Evolutionary conservation across 331 rosid species (phyloP), one percentile per base, ranked within the genome.

Genomic region (Phaseolus coccineus): DNA sequence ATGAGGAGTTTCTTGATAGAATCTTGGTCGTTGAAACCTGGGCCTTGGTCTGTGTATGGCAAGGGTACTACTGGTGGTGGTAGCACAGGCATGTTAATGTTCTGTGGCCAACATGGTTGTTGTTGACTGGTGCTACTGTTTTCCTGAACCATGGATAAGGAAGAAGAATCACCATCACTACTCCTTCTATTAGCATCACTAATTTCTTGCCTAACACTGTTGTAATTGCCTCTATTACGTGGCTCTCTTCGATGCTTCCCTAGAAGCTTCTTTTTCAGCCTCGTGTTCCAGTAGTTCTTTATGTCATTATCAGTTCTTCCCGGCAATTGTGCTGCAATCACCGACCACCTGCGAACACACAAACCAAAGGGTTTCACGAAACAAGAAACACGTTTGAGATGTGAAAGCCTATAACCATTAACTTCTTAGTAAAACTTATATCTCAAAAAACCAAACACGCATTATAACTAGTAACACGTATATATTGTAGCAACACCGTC

Each of bases 271-370:
- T 92, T 94, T 80, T 92, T 94, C 85, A 94, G 87, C 88, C 89
- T 94, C 4, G 98, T 94, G 88, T 94, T 94, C 98, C 98, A 94
- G 71, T 94, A 94, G 80, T 94, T 94, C 90, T 94, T 94, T 80
- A 94, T 94, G 76, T 94, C 98, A 50, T 94, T 94, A 46, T 94
- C 98, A 0, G 98, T 94, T 87, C 98, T 83, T 72, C 97, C 98
- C 0, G 97, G 98, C 39, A 94, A 84, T 79, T 94, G 98, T 61
- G 98, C 96, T 31, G 98, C 98, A 47, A 94, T 94, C 24, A 94
- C 88, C 42, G 98, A 94, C 98, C 98, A 94, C 89, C 97, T 94
- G 55, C 55, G 31, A 19, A 27, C 62, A 24, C 73, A 11, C 47
- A 46, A 46, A 12, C 51, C 14, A 46, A 46, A 46, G 51, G 16